These are phyloP conservation scores for Diutina neorugosa DNA, from an alignment of 1,139 yeast genomes.

Conservation along the genomic window DNA sequence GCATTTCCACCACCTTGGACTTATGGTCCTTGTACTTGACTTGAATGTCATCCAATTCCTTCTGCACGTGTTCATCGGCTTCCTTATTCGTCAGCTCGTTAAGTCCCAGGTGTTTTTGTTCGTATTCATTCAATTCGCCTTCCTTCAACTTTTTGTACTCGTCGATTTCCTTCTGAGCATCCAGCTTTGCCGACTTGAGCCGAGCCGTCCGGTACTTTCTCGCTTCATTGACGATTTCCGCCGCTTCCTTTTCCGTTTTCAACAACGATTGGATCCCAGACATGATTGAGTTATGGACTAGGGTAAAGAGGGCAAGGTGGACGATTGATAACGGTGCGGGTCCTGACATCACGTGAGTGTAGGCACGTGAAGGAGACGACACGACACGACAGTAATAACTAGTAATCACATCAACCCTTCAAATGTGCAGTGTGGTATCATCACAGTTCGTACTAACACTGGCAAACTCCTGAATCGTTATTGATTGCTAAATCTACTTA, in stretches of 20 bases:
- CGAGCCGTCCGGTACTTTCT: conserved; percentile 76
- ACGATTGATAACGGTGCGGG: background rate
- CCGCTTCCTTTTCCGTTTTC: conserved; percentile 91
- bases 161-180: conserved; percentile 83
- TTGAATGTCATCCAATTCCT: conserved; percentile 50
- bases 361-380: no score
- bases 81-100: conserved; percentile 60
- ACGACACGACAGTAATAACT: no score
- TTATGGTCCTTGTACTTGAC: conserved; percentile 53
- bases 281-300: background rate
- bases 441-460: no score
- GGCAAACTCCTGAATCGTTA: no score
- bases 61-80: conserved; percentile 53
- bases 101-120: conserved; percentile 54
- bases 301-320: background rate
- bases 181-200: conserved; percentile 87
- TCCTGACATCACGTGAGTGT: no score
- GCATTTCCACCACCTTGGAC: conserved; percentile 54
- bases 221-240: conserved; percentile 85
- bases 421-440: no score
- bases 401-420: no score
- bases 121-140: conserved; percentile 61
- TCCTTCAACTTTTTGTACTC: conserved; percentile 81
- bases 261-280: conserved; percentile 3
- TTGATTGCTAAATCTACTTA: no score